Evolutionary conservation across 495 filamentous ascomycete genomes (phyloP).

Genomic region (Darksidea phi): DNA sequence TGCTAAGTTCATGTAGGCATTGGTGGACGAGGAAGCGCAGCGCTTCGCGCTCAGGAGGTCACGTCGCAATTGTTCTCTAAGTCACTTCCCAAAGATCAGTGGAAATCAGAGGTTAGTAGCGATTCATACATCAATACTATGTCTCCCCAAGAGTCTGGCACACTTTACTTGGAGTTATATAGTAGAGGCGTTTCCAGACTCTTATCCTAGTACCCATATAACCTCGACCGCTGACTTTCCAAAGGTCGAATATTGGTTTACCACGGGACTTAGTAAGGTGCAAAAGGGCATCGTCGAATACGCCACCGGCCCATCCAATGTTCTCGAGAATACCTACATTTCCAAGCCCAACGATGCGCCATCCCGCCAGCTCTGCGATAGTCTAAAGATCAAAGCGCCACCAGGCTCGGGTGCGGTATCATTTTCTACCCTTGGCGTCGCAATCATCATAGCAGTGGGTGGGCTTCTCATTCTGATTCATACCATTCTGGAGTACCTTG

Average conservation of each 20-base stretch:
- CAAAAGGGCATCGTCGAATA: constrained; percentile 5
- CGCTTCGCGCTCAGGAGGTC: neutral
- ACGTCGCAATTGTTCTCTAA: neutral
- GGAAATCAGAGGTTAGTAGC: neutral
- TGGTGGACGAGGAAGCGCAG: constrained; percentile 2
- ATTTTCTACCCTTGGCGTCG: constrained; percentile 6
- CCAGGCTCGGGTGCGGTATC: neutral
- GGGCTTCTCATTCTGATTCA: constrained; percentile 1
- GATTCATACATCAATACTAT: too few species aligned
- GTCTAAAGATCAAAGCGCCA: constrained; percentile 4
- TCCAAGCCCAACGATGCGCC: constrained; percentile 1
- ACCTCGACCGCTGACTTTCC: neutral
- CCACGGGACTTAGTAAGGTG: constrained; percentile 7
- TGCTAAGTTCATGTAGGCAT: neutral
- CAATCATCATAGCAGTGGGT: constrained; percentile 3
- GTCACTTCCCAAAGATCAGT: neutral
- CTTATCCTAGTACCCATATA: too few species aligned
- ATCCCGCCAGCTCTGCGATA: constrained; percentile 5
- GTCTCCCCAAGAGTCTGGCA: too few species aligned
- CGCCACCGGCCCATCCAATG: constrained; percentile 4
- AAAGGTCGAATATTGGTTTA: constrained; percentile 1
- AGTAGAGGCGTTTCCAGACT: too few species aligned
- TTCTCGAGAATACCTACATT: neutral
- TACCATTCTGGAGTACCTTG: neutral
- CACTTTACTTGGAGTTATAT: too few species aligned